Conservation (phyloP, 129 eudicot genomes). For the Saussurea involucrata region DNA sequence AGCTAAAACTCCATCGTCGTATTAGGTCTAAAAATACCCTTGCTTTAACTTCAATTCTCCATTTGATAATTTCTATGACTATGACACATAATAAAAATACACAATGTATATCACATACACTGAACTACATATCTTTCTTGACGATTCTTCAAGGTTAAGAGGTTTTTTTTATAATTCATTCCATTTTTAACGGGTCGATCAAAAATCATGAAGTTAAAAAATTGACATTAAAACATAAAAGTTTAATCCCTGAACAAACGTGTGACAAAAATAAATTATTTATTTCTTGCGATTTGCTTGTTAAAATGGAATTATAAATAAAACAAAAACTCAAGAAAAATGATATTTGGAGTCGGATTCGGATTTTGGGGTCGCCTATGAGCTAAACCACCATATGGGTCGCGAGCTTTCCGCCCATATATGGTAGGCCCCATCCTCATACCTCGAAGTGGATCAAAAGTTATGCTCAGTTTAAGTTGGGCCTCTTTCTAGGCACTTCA, state of each 20-base stretch:
- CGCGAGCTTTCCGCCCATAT: not conserved
- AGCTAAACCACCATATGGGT: too few species aligned
- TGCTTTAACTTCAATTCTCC: conserved; percentile 14
- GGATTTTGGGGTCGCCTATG: not conserved
- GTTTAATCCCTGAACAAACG: too few species aligned
- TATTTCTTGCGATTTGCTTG: not conserved
- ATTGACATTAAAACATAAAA: not conserved
- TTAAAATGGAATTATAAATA: not conserved
- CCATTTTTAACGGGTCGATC: too few species aligned
- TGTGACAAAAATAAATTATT: too few species aligned
- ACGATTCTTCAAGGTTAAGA: not conserved
- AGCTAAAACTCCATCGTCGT: conserved; percentile 31
- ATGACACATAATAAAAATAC: not conserved
- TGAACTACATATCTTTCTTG: not conserved
- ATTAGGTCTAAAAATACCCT: conserved; percentile 14
- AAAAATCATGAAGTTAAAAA: not conserved
- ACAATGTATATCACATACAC: not conserved
- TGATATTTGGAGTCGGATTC: not conserved
- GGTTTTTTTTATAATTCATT: not conserved
- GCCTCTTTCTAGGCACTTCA: not conserved
- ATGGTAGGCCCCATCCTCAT: too few species aligned
- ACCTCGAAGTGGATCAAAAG: not conserved
- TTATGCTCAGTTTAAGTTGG: not conserved
- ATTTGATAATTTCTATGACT: conserved; percentile 17
- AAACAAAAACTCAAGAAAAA: not conserved